These are phyloP conservation scores for Albizia julibrissin DNA, from an alignment of 306 rosid species.

Conservation along the genomic window DNA sequence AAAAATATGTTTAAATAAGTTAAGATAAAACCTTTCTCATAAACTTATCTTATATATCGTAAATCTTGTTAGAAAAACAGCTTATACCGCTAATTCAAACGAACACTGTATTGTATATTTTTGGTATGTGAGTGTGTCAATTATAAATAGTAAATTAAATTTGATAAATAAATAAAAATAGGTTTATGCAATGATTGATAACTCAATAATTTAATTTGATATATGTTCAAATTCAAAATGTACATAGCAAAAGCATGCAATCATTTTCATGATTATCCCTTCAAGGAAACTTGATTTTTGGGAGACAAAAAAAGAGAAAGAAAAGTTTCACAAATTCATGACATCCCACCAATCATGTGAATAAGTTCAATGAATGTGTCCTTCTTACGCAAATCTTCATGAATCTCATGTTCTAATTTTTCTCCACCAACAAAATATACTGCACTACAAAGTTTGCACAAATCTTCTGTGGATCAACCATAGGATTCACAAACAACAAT, in stretches of 20 bases:
- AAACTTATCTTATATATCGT: no score
- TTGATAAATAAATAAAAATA: not conserved
- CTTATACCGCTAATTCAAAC: no score
- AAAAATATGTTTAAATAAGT: no score
- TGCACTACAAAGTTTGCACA: not conserved
- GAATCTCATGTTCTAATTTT: not conserved
- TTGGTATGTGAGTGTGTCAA: not conserved
- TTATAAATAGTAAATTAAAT: not conserved
- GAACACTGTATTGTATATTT: not conserved
- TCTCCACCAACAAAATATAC: no score
- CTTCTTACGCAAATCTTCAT: not conserved
- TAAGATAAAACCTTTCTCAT: no score
- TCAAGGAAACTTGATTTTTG: not conserved
- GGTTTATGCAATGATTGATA: not conserved
- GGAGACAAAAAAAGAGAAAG: no score
- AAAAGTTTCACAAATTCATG: not conserved
- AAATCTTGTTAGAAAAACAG: no score
- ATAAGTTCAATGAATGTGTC: constrained; percentile 10
- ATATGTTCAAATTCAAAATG: not conserved
- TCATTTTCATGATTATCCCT: not conserved
- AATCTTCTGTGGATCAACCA: not conserved
- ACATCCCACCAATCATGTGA: not conserved
- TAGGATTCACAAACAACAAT: not conserved
- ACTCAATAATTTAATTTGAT: not conserved
- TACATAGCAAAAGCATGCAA: not conserved